Evolutionary conservation across 2,329 filamentous ascomycete genomes (phyloP).

Genomic region (Leptographium lundbergii): DNA sequence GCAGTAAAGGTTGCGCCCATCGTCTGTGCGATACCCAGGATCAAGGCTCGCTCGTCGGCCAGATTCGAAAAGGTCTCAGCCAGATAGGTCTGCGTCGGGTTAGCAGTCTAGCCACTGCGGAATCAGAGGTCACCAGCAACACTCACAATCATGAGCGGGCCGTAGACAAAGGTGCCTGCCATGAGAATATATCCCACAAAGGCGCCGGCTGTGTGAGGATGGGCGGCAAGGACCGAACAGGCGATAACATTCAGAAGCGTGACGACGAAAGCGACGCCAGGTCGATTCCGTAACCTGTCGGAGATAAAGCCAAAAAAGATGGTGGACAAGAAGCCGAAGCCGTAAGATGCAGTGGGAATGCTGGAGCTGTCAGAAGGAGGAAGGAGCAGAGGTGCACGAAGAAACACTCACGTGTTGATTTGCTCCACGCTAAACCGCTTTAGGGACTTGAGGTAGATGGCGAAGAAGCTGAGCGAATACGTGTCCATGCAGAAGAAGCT

Average conservation of each 20-base stretch:
- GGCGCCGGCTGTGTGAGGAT: background rate
- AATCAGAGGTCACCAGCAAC: too few species aligned
- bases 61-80: background rate
- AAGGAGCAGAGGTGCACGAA: background rate
- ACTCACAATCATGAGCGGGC: background rate
- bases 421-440: background rate
- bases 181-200: background rate
- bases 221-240: background rate
- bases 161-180: background rate
- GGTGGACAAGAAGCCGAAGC: background rate
- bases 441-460: slow-evolving; percentile 2
- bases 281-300: slow-evolving; percentile 2
- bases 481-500: slow-evolving; percentile 2
- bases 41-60: background rate
- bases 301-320: slow-evolving; percentile 2
- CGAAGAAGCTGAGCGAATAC: background rate
- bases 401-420: background rate
- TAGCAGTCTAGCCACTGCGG: background rate
- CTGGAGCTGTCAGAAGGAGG: background rate
- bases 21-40: slow-evolving; percentile 1
- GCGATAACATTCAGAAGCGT: background rate
- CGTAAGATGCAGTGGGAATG: background rate
- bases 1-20: background rate
- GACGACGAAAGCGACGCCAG: background rate
- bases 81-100: background rate